Conservation (phyloP, 2,329 filamentous ascomycete genomes). For the Arthrobotrys conoides region DNA sequence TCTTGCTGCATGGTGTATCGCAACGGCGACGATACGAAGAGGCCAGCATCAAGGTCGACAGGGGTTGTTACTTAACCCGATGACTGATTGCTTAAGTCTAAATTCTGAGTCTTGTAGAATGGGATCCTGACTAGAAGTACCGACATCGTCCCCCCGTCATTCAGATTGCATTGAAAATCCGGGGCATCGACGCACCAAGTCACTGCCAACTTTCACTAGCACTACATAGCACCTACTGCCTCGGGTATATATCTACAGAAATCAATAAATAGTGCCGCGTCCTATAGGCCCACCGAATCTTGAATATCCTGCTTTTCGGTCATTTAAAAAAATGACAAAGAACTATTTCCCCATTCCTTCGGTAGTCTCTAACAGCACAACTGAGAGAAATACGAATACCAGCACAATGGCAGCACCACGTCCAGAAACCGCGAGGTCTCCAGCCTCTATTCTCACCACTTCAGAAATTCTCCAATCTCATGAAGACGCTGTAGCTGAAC, state of each 20-base stretch:
- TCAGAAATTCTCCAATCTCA: slow-evolving; percentile 50
- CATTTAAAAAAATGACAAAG: slow-evolving; percentile 30
- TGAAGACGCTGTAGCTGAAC: slow-evolving; percentile 40
- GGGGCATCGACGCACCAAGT: slow-evolving; percentile 12
- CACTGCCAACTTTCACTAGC: neutral
- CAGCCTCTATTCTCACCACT: slow-evolving; percentile 49
- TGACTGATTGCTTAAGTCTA: slow-evolving; percentile 1
- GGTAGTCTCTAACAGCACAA: slow-evolving; percentile 8
- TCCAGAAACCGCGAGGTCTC: slow-evolving; percentile 16
- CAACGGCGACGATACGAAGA: neutral
- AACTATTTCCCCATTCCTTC: slow-evolving; percentile 44
- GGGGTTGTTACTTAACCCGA: neutral
- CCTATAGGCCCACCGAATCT: neutral
- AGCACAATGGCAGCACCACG: slow-evolving; percentile 19
- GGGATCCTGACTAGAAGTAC: slow-evolving; percentile 6
- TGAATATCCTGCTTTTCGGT: neutral
- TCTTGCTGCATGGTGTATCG: slow-evolving; percentile 10
- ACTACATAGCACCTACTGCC: no score
- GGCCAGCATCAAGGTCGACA: neutral
- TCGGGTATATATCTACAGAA: slow-evolving; percentile 1
- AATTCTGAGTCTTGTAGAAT: neutral
- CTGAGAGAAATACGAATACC: slow-evolving; percentile 23
- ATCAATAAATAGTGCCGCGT: slow-evolving; percentile 28
- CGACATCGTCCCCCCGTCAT: slow-evolving; percentile 20
- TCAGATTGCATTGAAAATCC: slow-evolving; percentile 16